These are phyloP conservation scores for Ajuga reptans DNA, from an alignment of 305 asterid genomes.

Conservation along the genomic window DNA sequence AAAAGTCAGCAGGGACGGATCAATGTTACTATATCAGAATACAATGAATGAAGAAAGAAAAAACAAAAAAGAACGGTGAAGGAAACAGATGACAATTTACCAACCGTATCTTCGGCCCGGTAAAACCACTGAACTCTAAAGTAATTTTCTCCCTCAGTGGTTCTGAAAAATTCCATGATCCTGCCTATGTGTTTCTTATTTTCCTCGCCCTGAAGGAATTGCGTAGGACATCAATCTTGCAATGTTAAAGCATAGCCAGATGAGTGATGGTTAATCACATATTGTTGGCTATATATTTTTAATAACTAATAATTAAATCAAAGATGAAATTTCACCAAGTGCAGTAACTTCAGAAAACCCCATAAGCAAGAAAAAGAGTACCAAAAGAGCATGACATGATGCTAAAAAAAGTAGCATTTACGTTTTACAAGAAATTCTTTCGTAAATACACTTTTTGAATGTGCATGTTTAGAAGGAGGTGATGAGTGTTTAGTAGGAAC, in stretches of 20 bases:
- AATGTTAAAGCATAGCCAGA: constrained; percentile 39
- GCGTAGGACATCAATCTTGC: constrained; percentile 52
- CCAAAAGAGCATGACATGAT: too few relatives aligned
- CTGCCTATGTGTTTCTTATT: constrained; percentile 44
- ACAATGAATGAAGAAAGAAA: background rate
- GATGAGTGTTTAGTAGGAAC: too few relatives aligned
- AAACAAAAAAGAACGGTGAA: background rate
- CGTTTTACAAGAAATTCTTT: too few relatives aligned
- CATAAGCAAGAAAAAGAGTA: too few relatives aligned
- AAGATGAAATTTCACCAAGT: background rate
- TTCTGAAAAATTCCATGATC: constrained; percentile 55
- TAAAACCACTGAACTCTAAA: constrained; percentile 65
- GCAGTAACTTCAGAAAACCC: background rate
- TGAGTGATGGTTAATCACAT: constrained; percentile 31
- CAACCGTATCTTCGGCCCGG: constrained; percentile 71
- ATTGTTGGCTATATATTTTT: constrained; percentile 19
- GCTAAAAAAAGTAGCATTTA: too few relatives aligned
- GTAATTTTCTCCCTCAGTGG: constrained; percentile 42
- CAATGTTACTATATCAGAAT: background rate
- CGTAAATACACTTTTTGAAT: too few relatives aligned
- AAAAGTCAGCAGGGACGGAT: background rate
- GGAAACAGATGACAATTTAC: constrained; percentile 9
- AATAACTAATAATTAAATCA: constrained; percentile 3
- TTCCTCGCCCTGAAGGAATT: constrained; percentile 59
- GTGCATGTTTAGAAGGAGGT: too few relatives aligned